These are phyloP conservation scores for Chenopodium berlandieri DNA, from an alignment of 148 eudicot genomes.

Conservation along the genomic window DNA sequence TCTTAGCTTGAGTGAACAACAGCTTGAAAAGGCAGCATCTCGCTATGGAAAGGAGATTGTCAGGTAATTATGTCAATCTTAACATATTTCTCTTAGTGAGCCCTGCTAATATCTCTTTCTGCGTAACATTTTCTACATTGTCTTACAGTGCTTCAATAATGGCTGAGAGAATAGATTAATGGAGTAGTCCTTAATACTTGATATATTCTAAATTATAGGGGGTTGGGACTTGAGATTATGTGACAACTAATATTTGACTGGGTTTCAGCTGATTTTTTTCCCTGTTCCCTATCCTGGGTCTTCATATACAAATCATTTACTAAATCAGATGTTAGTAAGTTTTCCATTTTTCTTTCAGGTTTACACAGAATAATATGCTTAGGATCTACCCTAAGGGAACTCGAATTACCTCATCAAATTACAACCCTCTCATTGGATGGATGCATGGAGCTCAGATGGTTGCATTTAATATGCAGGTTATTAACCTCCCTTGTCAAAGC, in stretches of 20 bases:
- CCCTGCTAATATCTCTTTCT: neutral
- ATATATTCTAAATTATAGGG: no score
- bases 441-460: slow-evolving; percentile 96
- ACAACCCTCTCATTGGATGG: slow-evolving; percentile 79
- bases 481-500: neutral
- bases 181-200: neutral
- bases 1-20: slow-evolving; percentile 74
- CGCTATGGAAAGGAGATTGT: slow-evolving; percentile 55
- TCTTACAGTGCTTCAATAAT: neutral
- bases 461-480: slow-evolving; percentile 89
- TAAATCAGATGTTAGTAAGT: neutral
- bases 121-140: neutral
- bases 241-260: neutral
- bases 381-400: slow-evolving; percentile 83
- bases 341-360: slow-evolving; percentile 37
- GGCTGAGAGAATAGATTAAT: neutral
- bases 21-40: slow-evolving; percentile 58
- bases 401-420: slow-evolving; percentile 78
- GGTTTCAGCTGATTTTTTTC: neutral
- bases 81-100: neutral
- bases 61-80: slow-evolving; percentile 36
- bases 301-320: neutral
- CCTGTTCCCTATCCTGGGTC: neutral
- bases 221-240: neutral
- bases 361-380: slow-evolving; percentile 73